Conservation (phyloP, 2,329 filamentous ascomycete species). For the Clonostachys sp. region DNA sequence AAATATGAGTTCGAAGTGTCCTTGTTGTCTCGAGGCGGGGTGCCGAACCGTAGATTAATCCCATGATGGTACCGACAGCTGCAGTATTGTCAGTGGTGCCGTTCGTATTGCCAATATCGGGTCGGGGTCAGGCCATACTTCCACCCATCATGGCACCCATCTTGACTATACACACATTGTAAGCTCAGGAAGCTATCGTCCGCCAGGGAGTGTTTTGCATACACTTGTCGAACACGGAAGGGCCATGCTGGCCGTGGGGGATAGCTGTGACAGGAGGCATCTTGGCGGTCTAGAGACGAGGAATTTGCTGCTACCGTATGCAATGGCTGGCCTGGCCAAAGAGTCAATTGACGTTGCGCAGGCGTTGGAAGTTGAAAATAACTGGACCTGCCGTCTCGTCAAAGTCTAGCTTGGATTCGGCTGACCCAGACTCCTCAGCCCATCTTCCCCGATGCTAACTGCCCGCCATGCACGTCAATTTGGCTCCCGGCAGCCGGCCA, state of each 20-base stretch:
- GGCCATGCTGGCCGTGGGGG: slow-evolving; percentile 35
- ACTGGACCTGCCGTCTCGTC: no score
- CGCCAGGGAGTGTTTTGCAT: slow-evolving; percentile 9
- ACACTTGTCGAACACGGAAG: slow-evolving; percentile 53
- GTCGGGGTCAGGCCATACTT: slow-evolving; percentile 59
- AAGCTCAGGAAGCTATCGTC: not conserved
- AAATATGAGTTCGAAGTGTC: slow-evolving; percentile 6
- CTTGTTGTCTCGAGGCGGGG: slow-evolving; percentile 1
- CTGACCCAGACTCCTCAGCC: no score
- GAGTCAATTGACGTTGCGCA: no score
- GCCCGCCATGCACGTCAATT: no score
- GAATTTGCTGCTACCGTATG: no score
- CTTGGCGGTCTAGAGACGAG: slow-evolving; percentile 1
- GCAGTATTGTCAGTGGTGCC: slow-evolving; percentile 19
- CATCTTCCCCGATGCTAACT: no score
- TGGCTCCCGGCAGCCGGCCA: no score
- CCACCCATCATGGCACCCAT: slow-evolving; percentile 99
- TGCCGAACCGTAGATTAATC: slow-evolving; percentile 86
- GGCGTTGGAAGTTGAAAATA: no score
- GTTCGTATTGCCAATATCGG: not conserved
- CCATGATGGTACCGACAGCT: slow-evolving; percentile 96
- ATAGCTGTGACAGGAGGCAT: slow-evolving; percentile 37
- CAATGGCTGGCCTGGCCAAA: no score
- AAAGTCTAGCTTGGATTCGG: no score
- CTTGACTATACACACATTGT: slow-evolving; percentile 44